Conservation (phyloP, 352 stramenopile genomes). For the Globisporangium okanoganense region DNA sequence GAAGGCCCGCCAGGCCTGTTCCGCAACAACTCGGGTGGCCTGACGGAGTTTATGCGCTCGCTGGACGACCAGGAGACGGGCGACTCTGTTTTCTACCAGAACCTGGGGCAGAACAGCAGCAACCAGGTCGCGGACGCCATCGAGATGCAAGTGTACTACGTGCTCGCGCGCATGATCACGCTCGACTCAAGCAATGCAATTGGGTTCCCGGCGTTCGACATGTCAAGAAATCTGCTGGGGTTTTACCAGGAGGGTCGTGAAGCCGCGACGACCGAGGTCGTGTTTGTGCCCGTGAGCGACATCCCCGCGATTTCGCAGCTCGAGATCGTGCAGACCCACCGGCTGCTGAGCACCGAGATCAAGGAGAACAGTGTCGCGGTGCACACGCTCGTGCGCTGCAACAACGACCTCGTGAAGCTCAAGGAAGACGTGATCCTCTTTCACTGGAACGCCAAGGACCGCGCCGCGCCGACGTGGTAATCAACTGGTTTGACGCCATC, state of each 20-base stretch:
- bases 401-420: constrained; percentile 81
- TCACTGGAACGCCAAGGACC: constrained; percentile 80
- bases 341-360: constrained; percentile 58
- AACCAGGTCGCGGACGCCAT: constrained; percentile 65
- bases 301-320: constrained; percentile 67
- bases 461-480: constrained; percentile 37
- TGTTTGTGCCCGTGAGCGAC: constrained; percentile 75
- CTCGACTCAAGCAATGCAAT: constrained; percentile 67
- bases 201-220: constrained; percentile 76
- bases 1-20: constrained; percentile 69
- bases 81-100: constrained; percentile 66
- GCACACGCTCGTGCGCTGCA: constrained; percentile 64
- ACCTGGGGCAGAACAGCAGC: constrained; percentile 30
- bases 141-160: constrained; percentile 79
- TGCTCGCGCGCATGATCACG: constrained; percentile 73
- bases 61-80: constrained; percentile 63
- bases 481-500: background rate
- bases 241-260: constrained; percentile 80
- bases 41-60: constrained; percentile 78
- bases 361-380: constrained; percentile 71
- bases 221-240: constrained; percentile 60
- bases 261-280: constrained; percentile 73
- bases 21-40: constrained; percentile 66
- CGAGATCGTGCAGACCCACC: constrained; percentile 68
- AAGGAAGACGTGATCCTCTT: constrained; percentile 86